These are phyloP conservation scores for Ceraceosorus bombacis DNA, from an alignment of 1,284 basidiomycete species.

Conservation along the genomic window DNA sequence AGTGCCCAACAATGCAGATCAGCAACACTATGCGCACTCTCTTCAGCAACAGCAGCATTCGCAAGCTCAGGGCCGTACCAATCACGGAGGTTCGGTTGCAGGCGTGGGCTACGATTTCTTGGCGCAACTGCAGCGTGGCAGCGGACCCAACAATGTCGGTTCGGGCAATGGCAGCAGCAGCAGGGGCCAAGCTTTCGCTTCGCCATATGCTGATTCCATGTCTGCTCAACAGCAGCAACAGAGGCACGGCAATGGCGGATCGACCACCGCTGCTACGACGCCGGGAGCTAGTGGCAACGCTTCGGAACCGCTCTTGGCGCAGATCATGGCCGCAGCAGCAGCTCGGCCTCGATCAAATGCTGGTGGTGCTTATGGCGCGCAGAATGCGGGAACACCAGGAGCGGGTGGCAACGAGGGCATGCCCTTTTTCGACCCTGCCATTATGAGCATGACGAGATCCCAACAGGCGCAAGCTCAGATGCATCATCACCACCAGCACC, in stretches of 20 bases:
- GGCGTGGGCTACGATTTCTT: conserved; percentile 8
- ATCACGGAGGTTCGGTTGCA: no score
- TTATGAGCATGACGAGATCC: conserved; percentile 35
- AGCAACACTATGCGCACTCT: no score
- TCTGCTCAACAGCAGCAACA: background rate
- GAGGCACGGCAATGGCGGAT: background rate
- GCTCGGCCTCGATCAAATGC: conserved; percentile 13
- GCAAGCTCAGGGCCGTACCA: conserved; percentile 18
- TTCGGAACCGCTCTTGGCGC: conserved; percentile 39
- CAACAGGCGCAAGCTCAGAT: conserved; percentile 19
- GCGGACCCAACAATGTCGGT: background rate
- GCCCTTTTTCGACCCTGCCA: conserved; percentile 27
- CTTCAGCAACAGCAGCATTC: conserved; percentile 22
- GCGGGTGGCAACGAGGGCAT: conserved; percentile 6
- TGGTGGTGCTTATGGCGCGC: conserved; percentile 1
- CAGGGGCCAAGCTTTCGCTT: background rate
- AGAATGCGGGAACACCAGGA: conserved; percentile 12
- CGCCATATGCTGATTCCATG: background rate
- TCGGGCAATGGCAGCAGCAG: background rate
- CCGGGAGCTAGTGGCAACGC: conserved; percentile 18
- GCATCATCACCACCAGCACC: conserved; percentile 14
- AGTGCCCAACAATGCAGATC: no score
- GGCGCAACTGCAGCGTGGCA: background rate
- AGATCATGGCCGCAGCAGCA: conserved; percentile 29
- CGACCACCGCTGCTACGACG: conserved; percentile 5